Base-by-base conservation (phyloP, 2,329 filamentous ascomycete species). In the Diaporthe citrichinensis region DNA sequence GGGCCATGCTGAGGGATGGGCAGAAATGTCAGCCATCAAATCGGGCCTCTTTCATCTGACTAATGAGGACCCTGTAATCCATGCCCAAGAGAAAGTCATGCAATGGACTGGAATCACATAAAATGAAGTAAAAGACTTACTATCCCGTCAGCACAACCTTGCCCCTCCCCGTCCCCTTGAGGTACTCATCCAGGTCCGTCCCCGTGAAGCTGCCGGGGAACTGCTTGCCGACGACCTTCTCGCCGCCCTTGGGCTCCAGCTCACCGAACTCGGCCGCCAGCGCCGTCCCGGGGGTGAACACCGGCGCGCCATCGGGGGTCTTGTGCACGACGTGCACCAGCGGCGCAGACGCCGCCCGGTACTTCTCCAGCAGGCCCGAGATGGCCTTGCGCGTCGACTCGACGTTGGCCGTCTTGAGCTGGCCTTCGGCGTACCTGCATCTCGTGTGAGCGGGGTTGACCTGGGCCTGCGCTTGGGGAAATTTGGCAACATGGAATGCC, bases 121-220 rank as follows among this genome's bases (percentile, higher is more conserved):
- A n/a, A 49, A 51, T 2, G 28, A 51, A 51, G 41, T 81, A 81
- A 57, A 84, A 82, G 68, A 89, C 82, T 88, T 92, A 92, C 80
- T 92, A 92, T 0, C 90, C 91, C 0, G 85, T 85, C 71, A 93
- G 79, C 8, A 94, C 92, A 41, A 94, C 80, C 86, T 93, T 94
- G 78, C 89, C 90, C 69, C 84, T 85, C 0, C 86, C 88, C 44
- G 86, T 82, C 0, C 83, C 82, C 53, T 88, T 84, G n/a, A 94
- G 79, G 55, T 87, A 87, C 25, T 88, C 86, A 73, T 92, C 83
- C 31, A 94, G 82, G 62, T 90, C 85, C 0, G 92, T 94, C 58
- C 88, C 86, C 0, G 91, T 88, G 78, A 94, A 94, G 0, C 89
- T 86, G 17, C 88, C 89, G 0, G 92, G 90, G 49, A 88, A 85